A percentile compares a stretch with the other conserved stretches of the same genome.
These are phyloP conservation scores for Penicillium capsulatum DNA, from an alignment of 2,329 filamentous ascomycete species.

Conservation along the genomic window DNA sequence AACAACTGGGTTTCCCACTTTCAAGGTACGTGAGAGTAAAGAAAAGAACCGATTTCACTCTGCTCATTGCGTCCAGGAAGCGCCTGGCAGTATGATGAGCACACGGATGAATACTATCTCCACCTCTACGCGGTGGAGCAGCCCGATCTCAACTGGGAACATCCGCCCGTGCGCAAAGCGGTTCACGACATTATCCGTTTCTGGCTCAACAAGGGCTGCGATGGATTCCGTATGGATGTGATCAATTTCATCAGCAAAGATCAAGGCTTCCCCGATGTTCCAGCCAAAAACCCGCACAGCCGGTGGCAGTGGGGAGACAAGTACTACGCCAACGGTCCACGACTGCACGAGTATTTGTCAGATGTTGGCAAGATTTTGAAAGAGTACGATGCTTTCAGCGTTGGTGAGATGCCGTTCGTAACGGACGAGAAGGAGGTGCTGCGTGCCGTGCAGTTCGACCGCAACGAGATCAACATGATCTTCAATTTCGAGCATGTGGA, in stretches of 20 bases:
- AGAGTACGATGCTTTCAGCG: constrained; percentile 56
- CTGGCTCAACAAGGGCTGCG: constrained; percentile 70
- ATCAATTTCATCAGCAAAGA: constrained; percentile 70
- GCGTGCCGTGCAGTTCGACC: constrained; percentile 52
- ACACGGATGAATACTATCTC: constrained; percentile 71
- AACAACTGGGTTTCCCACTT: constrained; percentile 65
- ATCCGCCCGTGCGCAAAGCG: constrained; percentile 60
- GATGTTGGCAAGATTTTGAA: constrained; percentile 52
- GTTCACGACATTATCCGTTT: constrained; percentile 72
- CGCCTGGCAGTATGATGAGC: constrained; percentile 60
- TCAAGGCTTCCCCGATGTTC: constrained; percentile 49
- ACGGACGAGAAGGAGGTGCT: constrained; percentile 49
- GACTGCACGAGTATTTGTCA: constrained; percentile 55
- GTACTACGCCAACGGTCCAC: constrained; percentile 55
- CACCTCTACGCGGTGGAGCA: constrained; percentile 71
- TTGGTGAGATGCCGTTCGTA: constrained; percentile 58
- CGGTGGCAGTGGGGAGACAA: constrained; percentile 36
- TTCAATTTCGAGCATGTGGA: constrained; percentile 69
- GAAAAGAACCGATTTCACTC: too few species aligned
- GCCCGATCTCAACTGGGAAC: constrained; percentile 85
- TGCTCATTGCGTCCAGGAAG: constrained; percentile 37
- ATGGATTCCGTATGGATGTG: constrained; percentile 71
- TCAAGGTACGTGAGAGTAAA: constrained; percentile 31
- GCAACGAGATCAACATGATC: constrained; percentile 64
- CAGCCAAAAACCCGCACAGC: constrained; percentile 25